Base-by-base conservation (phyloP, 768 basidiomycete genomes). In the Leccinum ochraceum region DNA sequence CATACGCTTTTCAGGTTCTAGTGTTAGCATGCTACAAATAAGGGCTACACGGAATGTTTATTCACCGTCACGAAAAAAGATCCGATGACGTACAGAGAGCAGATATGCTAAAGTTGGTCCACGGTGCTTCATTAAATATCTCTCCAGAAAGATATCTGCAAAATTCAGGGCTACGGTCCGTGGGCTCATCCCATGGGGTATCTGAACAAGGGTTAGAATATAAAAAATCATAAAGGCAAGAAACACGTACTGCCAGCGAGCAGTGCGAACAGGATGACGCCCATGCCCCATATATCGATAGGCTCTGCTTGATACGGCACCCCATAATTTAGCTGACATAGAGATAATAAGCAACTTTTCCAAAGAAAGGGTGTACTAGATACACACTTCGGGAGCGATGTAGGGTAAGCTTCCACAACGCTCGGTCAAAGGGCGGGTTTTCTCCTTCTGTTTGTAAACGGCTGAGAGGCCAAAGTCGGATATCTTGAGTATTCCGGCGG, bases 171-270 rank as follows among this genome's bases (percentile, higher is more conserved):
- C 90, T 91, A n/a, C 79, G 78, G 1, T 72, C 66, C 0, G 94
- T 93, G 3, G 97, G 94, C 69, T 95, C 90, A 68, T 98, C 97
- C 97, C 97, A 98, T 2, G 97, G 97, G 0, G 97, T 98, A 69
- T 97, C 95, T 98, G 57, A 37, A 26, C 6, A 61, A 44, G 10
- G 20, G 49, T 65, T 3, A 61, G 46, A 49, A 51, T 6, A 8
- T 11, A 11, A 11, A 6, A 16, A 32, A 36, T 3, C 24, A 7
- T n/a, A 16, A 8, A 37, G 1, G 39, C 3, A 28, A 13, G 22
- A 0, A 49, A 71, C 6, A 80, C 88, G 37, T 71, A 96, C 96
- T 98, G 52, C 97, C 97, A 8, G 83, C 88, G 0, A 98, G 79
- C 51, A 99, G 78, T 0, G 96, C 92, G 71, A 92, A 98, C 1